Conservation (phyloP, 73 alveolate species). For the Halteria grandinella region DNA sequence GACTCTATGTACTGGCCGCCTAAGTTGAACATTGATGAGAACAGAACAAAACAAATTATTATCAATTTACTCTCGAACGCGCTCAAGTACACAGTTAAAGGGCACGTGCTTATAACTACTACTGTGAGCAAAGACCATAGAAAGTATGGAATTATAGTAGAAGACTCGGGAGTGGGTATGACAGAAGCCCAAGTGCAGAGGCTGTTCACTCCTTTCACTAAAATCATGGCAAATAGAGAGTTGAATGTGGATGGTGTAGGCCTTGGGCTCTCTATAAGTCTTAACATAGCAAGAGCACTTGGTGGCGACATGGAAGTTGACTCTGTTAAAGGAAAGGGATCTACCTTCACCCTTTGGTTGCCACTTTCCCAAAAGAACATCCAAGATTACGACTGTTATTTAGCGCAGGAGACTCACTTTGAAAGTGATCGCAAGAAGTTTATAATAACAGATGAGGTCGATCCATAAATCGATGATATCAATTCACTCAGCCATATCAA, state of each 20-base stretch:
- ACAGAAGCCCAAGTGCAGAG: conserved; percentile 20
- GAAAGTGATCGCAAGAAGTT: too few relatives aligned
- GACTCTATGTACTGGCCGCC: too few relatives aligned
- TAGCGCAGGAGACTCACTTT: too few relatives aligned
- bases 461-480: too few relatives aligned
- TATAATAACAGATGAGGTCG: too few relatives aligned
- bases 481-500: too few relatives aligned
- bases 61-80: conserved; percentile 55
- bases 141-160: conserved; percentile 11
- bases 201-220: conserved; percentile 49
- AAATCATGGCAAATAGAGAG: conserved; percentile 28
- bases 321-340: conserved; percentile 13
- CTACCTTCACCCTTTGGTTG: conserved; percentile 11
- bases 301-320: conserved; percentile 49
- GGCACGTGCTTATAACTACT: too few relatives aligned
- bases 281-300: conserved; percentile 35
- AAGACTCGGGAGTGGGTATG: conserved; percentile 67
- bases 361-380: too few relatives aligned
- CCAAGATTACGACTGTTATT: too few relatives aligned
- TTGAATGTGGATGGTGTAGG: conserved; percentile 58
- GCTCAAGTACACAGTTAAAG: conserved; percentile 47
- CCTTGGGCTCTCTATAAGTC: conserved; percentile 60
- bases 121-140: too few relatives aligned
- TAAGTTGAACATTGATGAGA: conserved; percentile 20
- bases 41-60: conserved; percentile 44